Evolutionary conservation across 768 basidiomycete genomes (phyloP).

Genomic region (Tylopilus intermedius): DNA sequence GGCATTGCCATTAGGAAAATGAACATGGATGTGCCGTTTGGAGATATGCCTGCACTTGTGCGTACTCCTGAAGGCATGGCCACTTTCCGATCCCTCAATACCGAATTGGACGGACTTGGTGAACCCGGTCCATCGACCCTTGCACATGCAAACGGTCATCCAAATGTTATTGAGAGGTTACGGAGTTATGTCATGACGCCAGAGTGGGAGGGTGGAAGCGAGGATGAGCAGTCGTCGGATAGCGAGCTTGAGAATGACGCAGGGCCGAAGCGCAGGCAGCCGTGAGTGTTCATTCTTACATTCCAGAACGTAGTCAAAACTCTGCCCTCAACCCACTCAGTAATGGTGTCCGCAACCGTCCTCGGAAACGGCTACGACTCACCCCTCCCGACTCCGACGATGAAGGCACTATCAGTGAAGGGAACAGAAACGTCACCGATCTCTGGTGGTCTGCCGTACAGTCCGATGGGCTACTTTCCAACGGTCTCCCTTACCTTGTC

Average conservation of each 20-base stretch:
- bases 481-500: slow-evolving; percentile 57
- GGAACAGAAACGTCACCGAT: slow-evolving; percentile 42
- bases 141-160: slow-evolving; percentile 29
- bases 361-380: slow-evolving; percentile 60
- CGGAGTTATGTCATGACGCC: slow-evolving; percentile 13
- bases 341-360: slow-evolving; percentile 34
- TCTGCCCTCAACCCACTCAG: slow-evolving; percentile 7
- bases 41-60: slow-evolving; percentile 61
- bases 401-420: slow-evolving; percentile 24
- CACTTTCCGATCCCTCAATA: slow-evolving; percentile 56
- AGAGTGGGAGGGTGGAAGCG: slow-evolving; percentile 36
- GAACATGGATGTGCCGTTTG: slow-evolving; percentile 47
- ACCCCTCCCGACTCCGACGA: slow-evolving; percentile 37
- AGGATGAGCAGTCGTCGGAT: slow-evolving; percentile 26
- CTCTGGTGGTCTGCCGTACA: slow-evolving; percentile 76
- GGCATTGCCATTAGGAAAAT: slow-evolving; percentile 12
- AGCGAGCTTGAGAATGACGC: slow-evolving; percentile 28
- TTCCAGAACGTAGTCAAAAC: neutral
- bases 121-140: slow-evolving; percentile 33
- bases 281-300: slow-evolving; percentile 17
- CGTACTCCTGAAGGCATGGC: slow-evolving; percentile 76
- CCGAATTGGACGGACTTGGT: slow-evolving; percentile 39
- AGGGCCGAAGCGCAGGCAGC: slow-evolving; percentile 61
- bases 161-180: slow-evolving; percentile 17
- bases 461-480: slow-evolving; percentile 55